phyloP scores from a whole-genome alignment of 805 yeast species.

The Ogataea ganodermae region DNA sequence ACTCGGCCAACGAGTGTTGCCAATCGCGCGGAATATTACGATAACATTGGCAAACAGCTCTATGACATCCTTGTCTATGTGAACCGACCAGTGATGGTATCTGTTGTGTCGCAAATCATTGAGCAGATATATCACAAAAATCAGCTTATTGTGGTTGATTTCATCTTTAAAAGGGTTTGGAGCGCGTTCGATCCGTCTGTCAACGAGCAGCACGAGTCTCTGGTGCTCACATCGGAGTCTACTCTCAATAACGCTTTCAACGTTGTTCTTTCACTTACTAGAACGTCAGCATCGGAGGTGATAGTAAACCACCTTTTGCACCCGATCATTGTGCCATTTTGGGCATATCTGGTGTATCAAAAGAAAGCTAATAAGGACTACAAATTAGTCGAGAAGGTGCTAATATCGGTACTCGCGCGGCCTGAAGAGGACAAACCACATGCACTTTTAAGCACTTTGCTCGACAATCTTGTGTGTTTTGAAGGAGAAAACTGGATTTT shows the following conservation, averaged over 20 bases:
- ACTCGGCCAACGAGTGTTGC: constrained; percentile 56
- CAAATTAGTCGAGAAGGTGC: constrained; percentile 39
- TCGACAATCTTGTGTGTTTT: constrained; percentile 27
- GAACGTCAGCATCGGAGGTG: constrained; percentile 39
- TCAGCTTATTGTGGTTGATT: constrained; percentile 54
- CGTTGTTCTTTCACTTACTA: constrained; percentile 63
- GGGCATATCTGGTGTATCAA: constrained; percentile 49
- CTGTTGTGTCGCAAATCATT: constrained; percentile 57
- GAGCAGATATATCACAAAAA: constrained; percentile 54
- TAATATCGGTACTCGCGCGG: constrained; percentile 35
- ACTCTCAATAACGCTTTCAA: constrained; percentile 63
- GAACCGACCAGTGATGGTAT: constrained; percentile 60
- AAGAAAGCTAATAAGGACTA: constrained; percentile 33
- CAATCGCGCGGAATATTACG: constrained; percentile 51
- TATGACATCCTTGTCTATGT: constrained; percentile 57
- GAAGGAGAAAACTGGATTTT: constrained; percentile 42
- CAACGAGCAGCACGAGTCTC: constrained; percentile 19
- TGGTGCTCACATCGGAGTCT: constrained; percentile 45
- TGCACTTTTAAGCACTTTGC: constrained; percentile 14
- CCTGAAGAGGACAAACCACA: constrained; percentile 19
- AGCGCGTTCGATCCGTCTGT: constrained; percentile 40
- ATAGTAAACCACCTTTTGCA: constrained; percentile 37
- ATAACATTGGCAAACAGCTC: constrained; percentile 62
- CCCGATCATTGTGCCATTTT: constrained; percentile 35
- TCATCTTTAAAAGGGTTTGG: constrained; percentile 57